Evolutionary conservation across 1,284 basidiomycete species (phyloP).

Genomic region (Leccinum olivaceoglutinosum): DNA sequence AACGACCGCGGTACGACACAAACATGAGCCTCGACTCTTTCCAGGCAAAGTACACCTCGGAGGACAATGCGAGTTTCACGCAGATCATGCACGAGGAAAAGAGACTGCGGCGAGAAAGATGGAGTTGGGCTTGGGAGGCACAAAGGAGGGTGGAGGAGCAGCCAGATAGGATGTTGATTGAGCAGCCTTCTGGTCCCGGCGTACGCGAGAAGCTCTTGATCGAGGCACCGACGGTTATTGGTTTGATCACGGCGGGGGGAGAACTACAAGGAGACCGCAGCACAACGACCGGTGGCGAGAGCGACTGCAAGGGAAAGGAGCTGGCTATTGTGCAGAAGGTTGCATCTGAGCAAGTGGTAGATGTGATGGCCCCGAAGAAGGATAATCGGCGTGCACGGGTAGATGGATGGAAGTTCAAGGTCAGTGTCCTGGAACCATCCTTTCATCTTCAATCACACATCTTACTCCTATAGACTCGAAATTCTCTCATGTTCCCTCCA

Average conservation of each 20-base stretch:
- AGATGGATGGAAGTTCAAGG: constrained; percentile 87
- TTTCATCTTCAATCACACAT: constrained; percentile 5
- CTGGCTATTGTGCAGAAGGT: constrained; percentile 19
- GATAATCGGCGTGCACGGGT: constrained; percentile 67
- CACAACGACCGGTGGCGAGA: constrained; percentile 18
- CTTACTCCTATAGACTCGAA: constrained; percentile 58
- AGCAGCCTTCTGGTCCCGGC: constrained; percentile 56
- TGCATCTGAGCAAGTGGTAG: constrained; percentile 33
- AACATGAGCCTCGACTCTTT: constrained; percentile 75
- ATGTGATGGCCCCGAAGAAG: constrained; percentile 74
- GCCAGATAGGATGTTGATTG: constrained; percentile 57
- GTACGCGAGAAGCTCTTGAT: constrained; percentile 64
- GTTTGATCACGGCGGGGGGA: constrained; percentile 46
- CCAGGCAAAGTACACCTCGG: constrained; percentile 87
- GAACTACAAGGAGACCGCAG: constrained; percentile 25
- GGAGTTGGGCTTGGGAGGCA: constrained; percentile 89
- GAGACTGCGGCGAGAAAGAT: constrained; percentile 66
- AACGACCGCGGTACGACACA: constrained; percentile 55
- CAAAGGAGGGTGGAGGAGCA: constrained; percentile 73
- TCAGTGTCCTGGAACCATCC: constrained; percentile 28
- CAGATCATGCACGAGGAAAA: constrained; percentile 89
- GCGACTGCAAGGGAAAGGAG: constrained; percentile 28
- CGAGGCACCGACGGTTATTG: constrained; percentile 48
- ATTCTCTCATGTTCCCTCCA: constrained; percentile 89
- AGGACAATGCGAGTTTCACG: constrained; percentile 93